Percentiles rank a stretch among this genome's conserved stretches.
Conservation (phyloP, 805 yeast species). For the Metschnikowia bowlesiae region DNA sequence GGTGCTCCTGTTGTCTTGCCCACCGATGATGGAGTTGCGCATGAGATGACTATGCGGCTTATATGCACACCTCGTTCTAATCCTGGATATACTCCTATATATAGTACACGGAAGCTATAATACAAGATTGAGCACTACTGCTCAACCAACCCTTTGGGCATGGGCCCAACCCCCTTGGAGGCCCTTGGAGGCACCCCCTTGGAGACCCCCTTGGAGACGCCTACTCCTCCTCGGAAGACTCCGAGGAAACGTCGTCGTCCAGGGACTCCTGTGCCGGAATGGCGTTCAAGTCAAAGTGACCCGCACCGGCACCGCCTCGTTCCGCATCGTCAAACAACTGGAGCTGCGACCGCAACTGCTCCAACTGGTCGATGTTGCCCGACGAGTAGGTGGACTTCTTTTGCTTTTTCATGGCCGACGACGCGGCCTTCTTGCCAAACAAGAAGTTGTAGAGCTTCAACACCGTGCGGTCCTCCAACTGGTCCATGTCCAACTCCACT, state of each 20-base stretch:
- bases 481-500: conserved; percentile 94
- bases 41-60: neutral
- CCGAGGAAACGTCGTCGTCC: conserved; percentile 50
- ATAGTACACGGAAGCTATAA: conserved; percentile 15
- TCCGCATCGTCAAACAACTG: conserved; percentile 40
- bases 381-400: conserved; percentile 31
- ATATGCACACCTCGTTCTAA: neutral
- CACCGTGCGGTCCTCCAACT: conserved; percentile 78
- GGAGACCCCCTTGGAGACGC: too few relatives aligned
- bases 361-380: conserved; percentile 49
- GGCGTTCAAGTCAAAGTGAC: conserved; percentile 29
- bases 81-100: conserved; percentile 11
- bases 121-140: neutral
- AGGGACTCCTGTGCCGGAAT: conserved; percentile 40
- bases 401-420: conserved; percentile 41
- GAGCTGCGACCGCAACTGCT: conserved; percentile 54
- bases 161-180: too few relatives aligned
- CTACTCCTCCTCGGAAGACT: conserved; percentile 72
- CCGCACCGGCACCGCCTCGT: conserved; percentile 17
- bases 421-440: conserved; percentile 38
- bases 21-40: too few relatives aligned
- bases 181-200: conserved; percentile 1
- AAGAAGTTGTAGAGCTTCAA: conserved; percentile 81
- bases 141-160: neutral
- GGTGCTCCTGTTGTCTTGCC: too few relatives aligned